Conservation (phyloP, 164 flowering plant species). For the Brasenia schreberi region DNA sequence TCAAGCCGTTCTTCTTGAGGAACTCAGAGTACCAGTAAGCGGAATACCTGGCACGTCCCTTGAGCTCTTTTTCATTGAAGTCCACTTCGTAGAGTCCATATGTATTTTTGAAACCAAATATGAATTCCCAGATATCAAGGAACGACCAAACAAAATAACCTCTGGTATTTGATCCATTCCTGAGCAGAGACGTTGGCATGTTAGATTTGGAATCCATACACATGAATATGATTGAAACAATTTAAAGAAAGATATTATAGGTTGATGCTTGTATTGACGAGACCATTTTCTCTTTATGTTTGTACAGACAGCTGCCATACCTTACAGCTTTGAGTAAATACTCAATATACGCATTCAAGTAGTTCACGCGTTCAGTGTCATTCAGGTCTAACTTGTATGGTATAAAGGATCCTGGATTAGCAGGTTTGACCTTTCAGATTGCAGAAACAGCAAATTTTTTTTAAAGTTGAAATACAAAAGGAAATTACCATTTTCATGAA, state of each 20-base stretch:
- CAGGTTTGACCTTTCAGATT: background rate
- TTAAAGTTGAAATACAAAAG: background rate
- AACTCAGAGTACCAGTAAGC: constrained; percentile 11
- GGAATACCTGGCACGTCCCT: constrained; percentile 4
- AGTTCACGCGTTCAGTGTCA: background rate
- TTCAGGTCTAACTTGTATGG: background rate
- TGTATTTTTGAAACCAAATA: constrained; percentile 2
- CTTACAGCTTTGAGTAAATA: background rate
- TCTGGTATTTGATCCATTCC: constrained; percentile 10
- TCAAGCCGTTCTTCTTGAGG: constrained; percentile 2
- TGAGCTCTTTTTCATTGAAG: constrained; percentile 4
- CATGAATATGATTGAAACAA: background rate
- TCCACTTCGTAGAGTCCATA: constrained; percentile 10
- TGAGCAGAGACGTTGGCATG: background rate
- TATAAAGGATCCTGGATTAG: background rate
- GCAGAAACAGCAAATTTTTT: background rate
- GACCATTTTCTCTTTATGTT: background rate
- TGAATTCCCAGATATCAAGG: constrained; percentile 5
- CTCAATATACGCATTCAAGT: background rate
- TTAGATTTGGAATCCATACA: background rate
- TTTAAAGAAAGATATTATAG: background rate
- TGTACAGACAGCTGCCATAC: background rate
- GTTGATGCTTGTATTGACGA: background rate
- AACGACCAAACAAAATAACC: constrained; percentile 14
- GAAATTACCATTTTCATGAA: constrained; percentile 19